A percentile compares a stretch with the other conserved stretches of the same genome.
Conservation (phyloP, 2,329 filamentous ascomycete genomes). For the Scytalidium sp. region DNA sequence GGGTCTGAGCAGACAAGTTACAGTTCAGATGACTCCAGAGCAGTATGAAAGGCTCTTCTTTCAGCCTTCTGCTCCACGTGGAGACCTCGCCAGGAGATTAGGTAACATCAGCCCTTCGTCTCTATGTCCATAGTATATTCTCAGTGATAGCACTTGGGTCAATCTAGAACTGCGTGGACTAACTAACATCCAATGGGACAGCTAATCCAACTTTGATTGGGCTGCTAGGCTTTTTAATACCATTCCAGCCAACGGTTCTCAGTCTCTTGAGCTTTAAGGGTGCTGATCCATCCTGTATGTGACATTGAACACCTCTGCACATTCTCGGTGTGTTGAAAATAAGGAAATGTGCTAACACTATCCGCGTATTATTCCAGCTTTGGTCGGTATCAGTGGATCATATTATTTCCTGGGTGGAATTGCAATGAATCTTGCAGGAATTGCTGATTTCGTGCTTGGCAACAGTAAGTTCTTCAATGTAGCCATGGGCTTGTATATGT, state of each 20-base stretch:
- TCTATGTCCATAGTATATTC: too few relatives aligned
- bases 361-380: too few relatives aligned
- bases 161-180: too few relatives aligned
- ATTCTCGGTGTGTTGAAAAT: background rate
- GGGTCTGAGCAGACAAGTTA: slow-evolving; percentile 7
- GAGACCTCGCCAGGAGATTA: slow-evolving; percentile 12
- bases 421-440: slow-evolving; percentile 11
- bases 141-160: too few relatives aligned
- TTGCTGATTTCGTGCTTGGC: slow-evolving; percentile 13
- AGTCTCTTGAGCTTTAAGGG: slow-evolving; percentile 11
- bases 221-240: slow-evolving; percentile 11
- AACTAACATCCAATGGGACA: too few relatives aligned
- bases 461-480: too few relatives aligned
- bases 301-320: background rate
- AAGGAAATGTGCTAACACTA: too few relatives aligned
- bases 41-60: slow-evolving; percentile 16
- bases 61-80: slow-evolving; percentile 10
- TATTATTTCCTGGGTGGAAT: slow-evolving; percentile 13
- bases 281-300: slow-evolving; percentile 1
- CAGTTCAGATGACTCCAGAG: slow-evolving; percentile 7
- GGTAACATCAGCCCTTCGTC: slow-evolving; percentile 7
- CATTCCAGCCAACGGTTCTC: slow-evolving; percentile 8
- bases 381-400: slow-evolving; percentile 2
- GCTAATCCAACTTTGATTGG: slow-evolving; percentile 8
- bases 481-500: too few relatives aligned